Percentiles rank a stretch among this genome's conserved stretches.
These are phyloP conservation scores for Cucurbita moschata DNA, from an alignment of 306 rosid species.

Conservation along the genomic window DNA sequence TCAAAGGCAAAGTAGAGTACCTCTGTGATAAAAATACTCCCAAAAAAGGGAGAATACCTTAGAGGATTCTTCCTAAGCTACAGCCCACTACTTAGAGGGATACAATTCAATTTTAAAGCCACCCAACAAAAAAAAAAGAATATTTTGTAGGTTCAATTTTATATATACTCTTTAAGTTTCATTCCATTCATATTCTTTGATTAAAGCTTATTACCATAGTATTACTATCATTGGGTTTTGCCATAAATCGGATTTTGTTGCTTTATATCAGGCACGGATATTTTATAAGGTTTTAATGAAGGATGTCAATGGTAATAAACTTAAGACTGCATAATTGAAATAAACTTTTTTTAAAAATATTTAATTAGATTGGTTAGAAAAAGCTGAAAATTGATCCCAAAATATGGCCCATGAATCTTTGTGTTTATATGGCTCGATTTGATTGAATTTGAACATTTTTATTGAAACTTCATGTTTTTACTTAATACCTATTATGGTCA, in stretches of 20 bases:
- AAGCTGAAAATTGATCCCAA: too few relatives aligned
- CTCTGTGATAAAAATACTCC: neutral
- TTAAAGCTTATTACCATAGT: neutral
- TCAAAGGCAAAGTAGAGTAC: constrained; percentile 22
- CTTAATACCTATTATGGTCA: too few relatives aligned
- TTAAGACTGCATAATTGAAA: neutral
- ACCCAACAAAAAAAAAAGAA: neutral
- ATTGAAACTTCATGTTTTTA: too few relatives aligned
- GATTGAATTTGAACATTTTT: too few relatives aligned
- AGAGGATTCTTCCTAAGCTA: neutral
- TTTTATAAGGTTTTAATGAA: neutral
- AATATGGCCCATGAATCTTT: too few relatives aligned
- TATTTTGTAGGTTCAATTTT: neutral
- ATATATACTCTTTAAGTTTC: neutral
- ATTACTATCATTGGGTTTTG: too few relatives aligned
- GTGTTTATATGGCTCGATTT: too few relatives aligned
- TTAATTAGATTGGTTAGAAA: neutral
- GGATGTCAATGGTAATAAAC: neutral
- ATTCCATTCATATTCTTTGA: too few relatives aligned
- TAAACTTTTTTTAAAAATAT: neutral
- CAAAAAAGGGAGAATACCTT: neutral
- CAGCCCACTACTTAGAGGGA: neutral
- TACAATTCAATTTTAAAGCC: neutral
- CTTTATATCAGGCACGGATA: neutral
- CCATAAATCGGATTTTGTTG: neutral